These are phyloP conservation scores for Trichoderma afroharzianum DNA, from an alignment of 2,329 filamentous ascomycete species.

Conservation along the genomic window DNA sequence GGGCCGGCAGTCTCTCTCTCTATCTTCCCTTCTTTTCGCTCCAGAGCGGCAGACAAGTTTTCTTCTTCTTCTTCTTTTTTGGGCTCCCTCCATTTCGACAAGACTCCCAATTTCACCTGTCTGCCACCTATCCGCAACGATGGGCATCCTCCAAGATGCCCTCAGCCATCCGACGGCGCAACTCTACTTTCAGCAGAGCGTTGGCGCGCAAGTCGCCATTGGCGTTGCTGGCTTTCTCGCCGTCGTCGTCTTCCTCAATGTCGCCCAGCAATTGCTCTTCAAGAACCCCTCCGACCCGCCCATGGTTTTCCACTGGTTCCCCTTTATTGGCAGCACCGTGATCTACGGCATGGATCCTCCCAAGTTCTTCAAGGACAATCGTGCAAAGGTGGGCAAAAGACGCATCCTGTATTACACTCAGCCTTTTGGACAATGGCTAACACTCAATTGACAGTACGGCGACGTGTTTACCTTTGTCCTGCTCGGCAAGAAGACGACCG, in stretches of 20 bases:
- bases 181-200: conserved; percentile 47
- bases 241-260: conserved; percentile 68
- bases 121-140: conserved; percentile 27
- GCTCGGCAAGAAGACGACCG: conserved; percentile 84
- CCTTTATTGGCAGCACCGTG: conserved; percentile 83
- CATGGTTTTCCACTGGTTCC: conserved; percentile 76
- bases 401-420: neutral
- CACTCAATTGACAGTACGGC: conserved; percentile 58
- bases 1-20: neutral
- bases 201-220: conserved; percentile 45
- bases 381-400: conserved; percentile 60
- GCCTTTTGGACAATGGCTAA: neutral
- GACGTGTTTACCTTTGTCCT: conserved; percentile 88
- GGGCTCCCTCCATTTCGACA: neutral
- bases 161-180: conserved; percentile 47
- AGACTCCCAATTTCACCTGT: neutral
- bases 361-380: conserved; percentile 74
- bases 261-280: conserved; percentile 74
- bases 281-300: conserved; percentile 79
- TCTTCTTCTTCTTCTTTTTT: neutral
- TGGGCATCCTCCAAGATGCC: conserved; percentile 55
- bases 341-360: conserved; percentile 94
- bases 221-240: conserved; percentile 43
- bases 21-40: neutral
- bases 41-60: neutral